phyloP scores from a whole-genome alignment of 1,284 basidiomycete genomes.

The Cutaneotrichosporon sp. region DNA sequence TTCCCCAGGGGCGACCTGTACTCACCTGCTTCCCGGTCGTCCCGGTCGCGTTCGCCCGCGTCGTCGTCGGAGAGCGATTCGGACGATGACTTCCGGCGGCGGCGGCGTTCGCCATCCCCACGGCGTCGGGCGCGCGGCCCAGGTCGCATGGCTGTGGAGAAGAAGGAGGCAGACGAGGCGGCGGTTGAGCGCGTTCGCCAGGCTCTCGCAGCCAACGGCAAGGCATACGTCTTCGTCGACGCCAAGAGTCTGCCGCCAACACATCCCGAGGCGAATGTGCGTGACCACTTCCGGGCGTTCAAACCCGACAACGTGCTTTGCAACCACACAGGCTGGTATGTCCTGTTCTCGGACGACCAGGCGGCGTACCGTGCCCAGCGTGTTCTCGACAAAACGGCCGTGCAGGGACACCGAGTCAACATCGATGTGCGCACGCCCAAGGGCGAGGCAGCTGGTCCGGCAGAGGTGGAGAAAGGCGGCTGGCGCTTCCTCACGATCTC shows the following conservation, averaged over 20 bases:
- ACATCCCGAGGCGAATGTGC: constrained; percentile 29
- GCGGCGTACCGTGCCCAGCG: constrained; percentile 28
- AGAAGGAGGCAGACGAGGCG: constrained; percentile 29
- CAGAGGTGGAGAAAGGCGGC: constrained; percentile 16
- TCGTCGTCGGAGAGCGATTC: constrained; percentile 28
- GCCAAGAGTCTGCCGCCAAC: constrained; percentile 26
- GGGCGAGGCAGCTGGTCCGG: constrained; percentile 9
- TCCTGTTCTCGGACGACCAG: constrained; percentile 36
- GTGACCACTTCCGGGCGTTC: constrained; percentile 43
- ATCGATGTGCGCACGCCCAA: constrained; percentile 26
- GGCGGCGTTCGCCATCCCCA: constrained; percentile 9
- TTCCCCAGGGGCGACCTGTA: constrained; percentile 9
- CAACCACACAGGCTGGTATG: constrained; percentile 40
- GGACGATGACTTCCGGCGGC: constrained; percentile 25
- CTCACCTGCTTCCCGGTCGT: constrained; percentile 13
- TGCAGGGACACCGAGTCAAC: constrained; percentile 30
- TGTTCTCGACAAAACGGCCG: constrained; percentile 34
- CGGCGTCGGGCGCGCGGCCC: constrained; percentile 13
- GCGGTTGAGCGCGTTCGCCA: constrained; percentile 27
- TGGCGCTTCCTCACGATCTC: constrained; percentile 41
- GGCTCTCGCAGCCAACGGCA: constrained; percentile 32
- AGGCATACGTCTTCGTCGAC: constrained; percentile 40
- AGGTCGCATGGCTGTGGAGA: constrained; percentile 9
- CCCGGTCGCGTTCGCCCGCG: constrained; percentile 20
- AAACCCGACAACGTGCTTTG: constrained; percentile 38